Percentiles rank a stretch among this genome's conserved stretches.
Evolutionary conservation across 164 flowering plant genomes (phyloP).

Genomic region (Tinospora cordifolia): DNA sequence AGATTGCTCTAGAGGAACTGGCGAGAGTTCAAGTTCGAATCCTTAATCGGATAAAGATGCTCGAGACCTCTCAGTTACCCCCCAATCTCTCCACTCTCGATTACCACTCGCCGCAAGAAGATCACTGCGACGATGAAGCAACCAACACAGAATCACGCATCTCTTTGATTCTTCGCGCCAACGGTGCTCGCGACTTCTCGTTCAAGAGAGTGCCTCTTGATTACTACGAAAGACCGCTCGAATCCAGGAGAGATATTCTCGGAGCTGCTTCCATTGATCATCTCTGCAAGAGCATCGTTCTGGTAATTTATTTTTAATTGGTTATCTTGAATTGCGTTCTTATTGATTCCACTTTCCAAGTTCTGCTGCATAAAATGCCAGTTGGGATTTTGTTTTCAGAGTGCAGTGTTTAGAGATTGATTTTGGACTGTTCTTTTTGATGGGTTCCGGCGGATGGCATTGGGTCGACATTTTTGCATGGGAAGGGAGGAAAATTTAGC

Average conservation of each 20-base stretch:
- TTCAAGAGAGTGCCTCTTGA: slow-evolving; percentile 75
- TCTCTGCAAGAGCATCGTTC: slow-evolving; percentile 95
- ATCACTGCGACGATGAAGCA: neutral
- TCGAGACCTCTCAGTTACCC: slow-evolving; percentile 34
- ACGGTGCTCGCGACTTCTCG: slow-evolving; percentile 52
- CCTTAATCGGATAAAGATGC: slow-evolving; percentile 41
- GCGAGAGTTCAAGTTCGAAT: slow-evolving; percentile 42
- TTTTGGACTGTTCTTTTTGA: no score
- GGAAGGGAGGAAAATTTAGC: no score
- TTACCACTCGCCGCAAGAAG: slow-evolving; percentile 17
- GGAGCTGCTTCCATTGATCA: slow-evolving; percentile 70
- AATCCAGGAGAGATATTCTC: slow-evolving; percentile 57
- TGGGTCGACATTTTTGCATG: neutral
- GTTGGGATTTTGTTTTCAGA: neutral
- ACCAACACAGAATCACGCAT: slow-evolving; percentile 55
- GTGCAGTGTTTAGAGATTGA: no score
- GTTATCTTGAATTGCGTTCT: neutral
- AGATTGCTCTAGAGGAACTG: slow-evolving; percentile 28
- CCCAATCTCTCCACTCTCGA: slow-evolving; percentile 11
- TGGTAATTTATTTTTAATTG: slow-evolving; percentile 30
- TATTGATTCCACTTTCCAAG: neutral
- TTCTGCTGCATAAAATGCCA: neutral
- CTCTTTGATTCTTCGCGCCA: slow-evolving; percentile 49
- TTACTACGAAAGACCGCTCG: slow-evolving; percentile 78
- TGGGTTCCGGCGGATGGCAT: neutral